phyloP scores from a whole-genome alignment of 1,139 yeast species.

The Meyerozyma carpophila region DNA sequence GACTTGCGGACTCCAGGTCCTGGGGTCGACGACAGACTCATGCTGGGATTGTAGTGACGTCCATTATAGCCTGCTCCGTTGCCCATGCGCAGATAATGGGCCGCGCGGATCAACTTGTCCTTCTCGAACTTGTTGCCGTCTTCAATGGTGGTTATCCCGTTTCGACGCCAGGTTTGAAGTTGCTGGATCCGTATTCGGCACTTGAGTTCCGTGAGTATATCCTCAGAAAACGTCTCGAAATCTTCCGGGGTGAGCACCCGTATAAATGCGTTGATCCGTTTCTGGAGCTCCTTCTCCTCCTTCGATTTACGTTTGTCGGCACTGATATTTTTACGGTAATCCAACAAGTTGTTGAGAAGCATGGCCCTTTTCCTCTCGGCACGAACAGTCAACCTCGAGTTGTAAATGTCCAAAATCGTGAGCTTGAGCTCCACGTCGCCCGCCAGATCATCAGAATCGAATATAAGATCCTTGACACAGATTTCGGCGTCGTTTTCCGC shows the following conservation, averaged over 20 bases:
- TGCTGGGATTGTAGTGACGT: conserved; percentile 5
- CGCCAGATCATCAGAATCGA: conserved; percentile 87
- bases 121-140: conserved; percentile 84
- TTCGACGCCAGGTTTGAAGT: conserved; percentile 86
- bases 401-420: conserved; percentile 82
- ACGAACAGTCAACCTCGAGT: conserved; percentile 81
- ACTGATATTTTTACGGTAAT: conserved; percentile 75
- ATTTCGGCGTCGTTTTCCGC: conserved; percentile 96
- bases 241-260: conserved; percentile 77
- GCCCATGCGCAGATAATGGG: conserved; percentile 60
- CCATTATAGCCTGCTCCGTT: conserved; percentile 22
- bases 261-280: conserved; percentile 73
- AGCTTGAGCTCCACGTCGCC: conserved; percentile 86
- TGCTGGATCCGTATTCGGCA: conserved; percentile 81
- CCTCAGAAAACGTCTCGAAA: conserved; percentile 67
- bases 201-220: conserved; percentile 69
- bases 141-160: conserved; percentile 81
- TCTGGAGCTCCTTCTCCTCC: conserved; percentile 81
- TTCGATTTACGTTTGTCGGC: conserved; percentile 76
- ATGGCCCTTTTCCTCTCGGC: conserved; percentile 87
- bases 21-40: conserved; percentile 2
- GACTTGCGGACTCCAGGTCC: conserved; percentile 1
- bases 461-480: conserved; percentile 89
- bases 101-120: conserved; percentile 64
- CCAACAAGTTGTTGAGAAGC: conserved; percentile 71